phyloP scores from a whole-genome alignment of 2,329 filamentous ascomycete genomes.

The Penicillium freii region DNA sequence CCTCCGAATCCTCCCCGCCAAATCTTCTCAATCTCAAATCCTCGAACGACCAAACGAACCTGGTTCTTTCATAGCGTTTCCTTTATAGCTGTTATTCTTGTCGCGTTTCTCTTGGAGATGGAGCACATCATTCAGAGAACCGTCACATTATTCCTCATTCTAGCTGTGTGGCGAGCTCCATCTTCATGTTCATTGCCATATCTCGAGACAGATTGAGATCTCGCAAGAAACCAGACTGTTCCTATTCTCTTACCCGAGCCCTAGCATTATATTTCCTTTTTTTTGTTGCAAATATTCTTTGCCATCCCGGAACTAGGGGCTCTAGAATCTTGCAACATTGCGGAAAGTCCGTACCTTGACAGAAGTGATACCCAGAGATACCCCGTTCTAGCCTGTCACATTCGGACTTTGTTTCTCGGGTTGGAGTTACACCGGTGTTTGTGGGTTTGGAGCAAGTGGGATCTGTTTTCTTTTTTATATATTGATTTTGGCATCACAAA shows the following conservation, averaged over 20 bases:
- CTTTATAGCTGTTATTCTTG: neutral
- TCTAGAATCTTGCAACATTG: neutral
- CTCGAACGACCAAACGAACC: neutral
- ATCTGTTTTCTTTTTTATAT: neutral
- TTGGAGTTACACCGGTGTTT: neutral
- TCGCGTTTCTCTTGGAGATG: neutral
- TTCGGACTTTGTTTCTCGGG: neutral
- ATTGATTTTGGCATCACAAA: neutral
- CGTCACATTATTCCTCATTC: neutral
- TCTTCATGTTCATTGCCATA: constrained; percentile 1
- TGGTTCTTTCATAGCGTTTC: neutral
- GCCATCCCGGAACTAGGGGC: neutral
- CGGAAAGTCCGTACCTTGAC: neutral
- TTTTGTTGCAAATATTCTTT: neutral
- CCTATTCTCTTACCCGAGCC: neutral
- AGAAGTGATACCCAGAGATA: neutral
- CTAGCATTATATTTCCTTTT: neutral
- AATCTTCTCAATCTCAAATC: neutral
- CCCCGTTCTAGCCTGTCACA: neutral
- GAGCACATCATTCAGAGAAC: neutral
- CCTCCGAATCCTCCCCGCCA: neutral
- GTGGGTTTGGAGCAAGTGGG: neutral
- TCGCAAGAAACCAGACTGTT: constrained; percentile 1
- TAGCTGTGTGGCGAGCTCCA: neutral
- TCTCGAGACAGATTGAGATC: constrained; percentile 6